Evolutionary conservation across 176 grass and related monocot genomes (phyloP), one percentile per base, ranked within the genome.

Genomic region (Chloris gayana): DNA sequence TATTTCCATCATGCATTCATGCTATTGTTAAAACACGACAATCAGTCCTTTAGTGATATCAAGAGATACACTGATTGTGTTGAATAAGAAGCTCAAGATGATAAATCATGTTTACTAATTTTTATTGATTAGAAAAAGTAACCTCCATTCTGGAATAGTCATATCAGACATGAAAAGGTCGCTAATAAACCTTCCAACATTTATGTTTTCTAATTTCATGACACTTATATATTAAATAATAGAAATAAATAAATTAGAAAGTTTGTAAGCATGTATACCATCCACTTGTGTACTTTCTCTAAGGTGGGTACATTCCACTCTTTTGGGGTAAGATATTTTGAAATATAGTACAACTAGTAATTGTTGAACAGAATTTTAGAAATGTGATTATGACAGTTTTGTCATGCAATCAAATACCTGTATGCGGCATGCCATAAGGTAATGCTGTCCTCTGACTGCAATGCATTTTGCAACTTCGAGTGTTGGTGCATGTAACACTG

Each of bases 361-460:
- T 15, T 81, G n/a, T 75, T 38, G 41, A 41, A 12, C 7, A 30
- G 25, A 41, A 69, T 71, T 57, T 77, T 72, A 76, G 21, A 87
- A 72, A 65, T 34, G 41, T 56, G 53, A 53, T 67, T 14, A 65
- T 66, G 21, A 7, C 0, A 33, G 26, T 60, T 47, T 69, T 73
- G 34, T 54, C 29, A 18, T 63, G 21, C 22, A 64, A 54, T 51
- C 35, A 63, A 57, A 46, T 70, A 89, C 87, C 76, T 76, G 76
- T 89, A 85, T 89, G 45, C 87, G 63, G 33, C 68, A 44, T 64
- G 82, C 71, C 35, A 89, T 61, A 64, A 85, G 29, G 77, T 89
- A 71, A 64, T 89, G 87, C 10, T 89, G 87, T 46, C 87, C 87
- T 70, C 87, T 80, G 44, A 42, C 57, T 70, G 53, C 71, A 46